Evolutionary conservation across 352 stramenopile species (phyloP).

Genomic region (Phytophthora meadii): DNA sequence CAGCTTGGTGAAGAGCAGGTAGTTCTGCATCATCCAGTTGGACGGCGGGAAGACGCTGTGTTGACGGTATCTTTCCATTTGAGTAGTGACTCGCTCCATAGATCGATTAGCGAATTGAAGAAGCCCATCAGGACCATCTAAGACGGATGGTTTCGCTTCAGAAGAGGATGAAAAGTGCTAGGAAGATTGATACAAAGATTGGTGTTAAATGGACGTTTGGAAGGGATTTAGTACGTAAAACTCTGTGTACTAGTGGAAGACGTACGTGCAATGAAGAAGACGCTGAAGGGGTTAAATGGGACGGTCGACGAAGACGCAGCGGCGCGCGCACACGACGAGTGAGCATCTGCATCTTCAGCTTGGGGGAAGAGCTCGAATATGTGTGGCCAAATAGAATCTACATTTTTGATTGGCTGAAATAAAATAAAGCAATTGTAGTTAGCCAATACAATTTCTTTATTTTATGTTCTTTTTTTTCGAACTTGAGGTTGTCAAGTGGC

Average conservation of each 20-base stretch:
- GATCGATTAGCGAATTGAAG: constrained; percentile 37
- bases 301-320: neutral
- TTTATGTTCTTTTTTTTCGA: neutral
- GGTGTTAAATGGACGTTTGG: neutral
- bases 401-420: constrained; percentile 19
- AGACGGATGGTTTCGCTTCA: constrained; percentile 27
- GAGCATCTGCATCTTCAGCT: constrained; percentile 18
- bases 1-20: constrained; percentile 53
- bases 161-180: constrained; percentile 37
- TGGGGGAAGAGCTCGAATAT: constrained; percentile 4
- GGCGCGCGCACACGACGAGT: constrained; percentile 4
- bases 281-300: constrained; percentile 3
- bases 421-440: too few species aligned
- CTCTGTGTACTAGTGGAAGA: neutral
- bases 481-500: constrained; percentile 1
- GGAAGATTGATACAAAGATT: neutral
- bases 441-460: neutral
- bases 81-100: constrained; percentile 18
- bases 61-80: constrained; percentile 38
- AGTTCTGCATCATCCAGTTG: constrained; percentile 42
- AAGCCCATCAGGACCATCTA: constrained; percentile 41
- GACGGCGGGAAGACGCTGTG: constrained; percentile 49
- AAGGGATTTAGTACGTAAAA: neutral
- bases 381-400: constrained; percentile 8
- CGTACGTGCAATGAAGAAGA: constrained; percentile 23